Conservation (phyloP, 257 asterid species). For the Haberlea rhodopensis region DNA sequence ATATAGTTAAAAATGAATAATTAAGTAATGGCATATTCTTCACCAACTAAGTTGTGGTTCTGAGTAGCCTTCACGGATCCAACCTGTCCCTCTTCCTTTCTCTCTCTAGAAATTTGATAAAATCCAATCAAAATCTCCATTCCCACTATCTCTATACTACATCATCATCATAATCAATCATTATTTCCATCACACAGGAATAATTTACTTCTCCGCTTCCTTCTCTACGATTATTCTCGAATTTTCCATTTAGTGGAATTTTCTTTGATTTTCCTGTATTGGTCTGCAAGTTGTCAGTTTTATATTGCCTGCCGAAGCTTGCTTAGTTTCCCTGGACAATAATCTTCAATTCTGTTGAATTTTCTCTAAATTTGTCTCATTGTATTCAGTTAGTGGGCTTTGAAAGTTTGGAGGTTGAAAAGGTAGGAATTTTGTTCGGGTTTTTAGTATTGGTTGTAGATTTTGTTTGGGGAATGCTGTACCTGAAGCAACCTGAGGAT, state of each 20-base stretch:
- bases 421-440: neutral
- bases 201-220: conserved; percentile 11
- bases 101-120: conserved; percentile 4
- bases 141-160: neutral
- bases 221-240: too few species aligned
- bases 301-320: neutral
- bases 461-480: conserved; percentile 32
- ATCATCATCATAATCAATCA: conserved; percentile 16
- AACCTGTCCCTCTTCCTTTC: conserved; percentile 29
- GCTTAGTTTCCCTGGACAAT: neutral
- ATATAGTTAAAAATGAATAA: neutral
- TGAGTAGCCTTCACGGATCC: conserved; percentile 42
- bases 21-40: conserved; percentile 37
- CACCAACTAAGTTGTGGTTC: conserved; percentile 42
- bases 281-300: too few species aligned
- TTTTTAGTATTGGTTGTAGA: neutral
- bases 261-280: neutral
- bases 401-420: neutral
- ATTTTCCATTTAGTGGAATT: neutral
- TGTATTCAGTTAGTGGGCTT: neutral
- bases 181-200: neutral
- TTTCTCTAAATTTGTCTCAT: neutral
- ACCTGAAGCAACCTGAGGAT: conserved; percentile 38
- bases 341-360: neutral
- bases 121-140: neutral